A percentile compares a stretch with the other conserved stretches of the same genome.
These are phyloP conservation scores for Suaeda aralocaspica DNA, from an alignment of 148 eudicot species.

Conservation along the genomic window DNA sequence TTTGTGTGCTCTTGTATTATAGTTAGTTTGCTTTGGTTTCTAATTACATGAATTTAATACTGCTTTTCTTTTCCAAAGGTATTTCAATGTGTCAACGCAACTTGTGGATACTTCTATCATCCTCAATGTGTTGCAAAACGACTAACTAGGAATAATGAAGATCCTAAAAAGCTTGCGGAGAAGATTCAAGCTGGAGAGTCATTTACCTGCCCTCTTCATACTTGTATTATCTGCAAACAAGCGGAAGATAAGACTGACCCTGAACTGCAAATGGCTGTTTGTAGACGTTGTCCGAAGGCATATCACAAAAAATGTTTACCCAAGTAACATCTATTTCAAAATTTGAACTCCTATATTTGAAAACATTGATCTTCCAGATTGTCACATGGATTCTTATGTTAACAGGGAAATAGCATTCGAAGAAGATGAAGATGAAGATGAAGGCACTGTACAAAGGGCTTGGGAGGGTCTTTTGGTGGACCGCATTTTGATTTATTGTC, in stretches of 20 bases:
- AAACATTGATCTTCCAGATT: slow-evolving; percentile 3
- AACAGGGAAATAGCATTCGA: slow-evolving; percentile 65
- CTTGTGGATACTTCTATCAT: slow-evolving; percentile 93
- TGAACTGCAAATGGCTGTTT: slow-evolving; percentile 74
- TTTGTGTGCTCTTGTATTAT: no score
- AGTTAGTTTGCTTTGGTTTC: no score
- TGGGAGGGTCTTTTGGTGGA: slow-evolving; percentile 76
- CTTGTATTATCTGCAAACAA: slow-evolving; percentile 58
- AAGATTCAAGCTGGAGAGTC: slow-evolving; percentile 65
- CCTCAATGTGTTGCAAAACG: slow-evolving; percentile 77
- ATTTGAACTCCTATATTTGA: background rate
- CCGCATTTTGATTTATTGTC: slow-evolving; percentile 82
- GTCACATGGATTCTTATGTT: slow-evolving; percentile 17
- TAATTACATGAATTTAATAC: background rate
- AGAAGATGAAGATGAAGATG: slow-evolving; percentile 32
- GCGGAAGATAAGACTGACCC: slow-evolving; percentile 43
- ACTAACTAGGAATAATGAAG: slow-evolving; percentile 43
- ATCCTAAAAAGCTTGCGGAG: slow-evolving; percentile 40
- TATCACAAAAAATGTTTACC: slow-evolving; percentile 94
- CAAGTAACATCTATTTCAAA: slow-evolving; percentile 35
- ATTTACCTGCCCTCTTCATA: slow-evolving; percentile 81
- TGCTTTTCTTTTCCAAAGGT: slow-evolving; percentile 42
- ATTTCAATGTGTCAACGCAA: slow-evolving; percentile 77
- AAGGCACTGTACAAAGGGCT: slow-evolving; percentile 58
- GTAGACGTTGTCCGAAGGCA: slow-evolving; percentile 92